Evolutionary conservation across 164 flowering plant genomes (phyloP).

Genomic region (Annona squamosa): DNA sequence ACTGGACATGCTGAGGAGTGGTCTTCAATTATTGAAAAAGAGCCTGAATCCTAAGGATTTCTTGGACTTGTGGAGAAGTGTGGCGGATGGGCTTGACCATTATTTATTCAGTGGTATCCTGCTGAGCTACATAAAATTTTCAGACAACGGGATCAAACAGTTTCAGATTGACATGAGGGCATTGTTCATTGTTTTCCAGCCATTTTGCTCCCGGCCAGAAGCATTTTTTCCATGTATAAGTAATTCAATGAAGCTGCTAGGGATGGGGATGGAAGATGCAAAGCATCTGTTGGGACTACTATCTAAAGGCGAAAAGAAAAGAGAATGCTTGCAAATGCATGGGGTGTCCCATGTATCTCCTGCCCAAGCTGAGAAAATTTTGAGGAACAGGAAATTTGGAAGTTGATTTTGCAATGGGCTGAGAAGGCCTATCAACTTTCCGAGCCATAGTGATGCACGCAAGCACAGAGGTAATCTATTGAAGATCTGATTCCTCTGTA

Average conservation of each 20-base stretch:
- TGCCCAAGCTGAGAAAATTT: slow-evolving; percentile 34
- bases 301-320: slow-evolving; percentile 13
- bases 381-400: slow-evolving; percentile 25
- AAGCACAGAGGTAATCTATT: too few species aligned
- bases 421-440: background rate
- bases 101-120: slow-evolving; percentile 34
- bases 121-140: slow-evolving; percentile 21
- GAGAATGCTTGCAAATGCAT: slow-evolving; percentile 13
- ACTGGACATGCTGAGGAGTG: slow-evolving; percentile 38
- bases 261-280: slow-evolving; percentile 27
- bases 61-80: slow-evolving; percentile 54
- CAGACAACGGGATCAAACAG: slow-evolving; percentile 22
- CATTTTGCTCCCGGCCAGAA: slow-evolving; percentile 51
- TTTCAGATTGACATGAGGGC: slow-evolving; percentile 42
- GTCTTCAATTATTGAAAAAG: slow-evolving; percentile 21
- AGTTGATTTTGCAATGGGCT: slow-evolving; percentile 5
- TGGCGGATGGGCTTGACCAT: slow-evolving; percentile 60
- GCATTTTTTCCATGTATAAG: slow-evolving; percentile 57
- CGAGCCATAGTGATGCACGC: background rate
- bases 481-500: too few species aligned
- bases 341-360: slow-evolving; percentile 25
- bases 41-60: slow-evolving; percentile 49
- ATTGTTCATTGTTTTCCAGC: slow-evolving; percentile 39
- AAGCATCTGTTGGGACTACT: slow-evolving; percentile 17
- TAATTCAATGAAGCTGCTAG: slow-evolving; percentile 39